Percentiles rank a stretch among this genome's conserved stretches.
Evolutionary conservation across 2,329 filamentous ascomycete species (phyloP).

Genomic region (Colletotrichum sp.): DNA sequence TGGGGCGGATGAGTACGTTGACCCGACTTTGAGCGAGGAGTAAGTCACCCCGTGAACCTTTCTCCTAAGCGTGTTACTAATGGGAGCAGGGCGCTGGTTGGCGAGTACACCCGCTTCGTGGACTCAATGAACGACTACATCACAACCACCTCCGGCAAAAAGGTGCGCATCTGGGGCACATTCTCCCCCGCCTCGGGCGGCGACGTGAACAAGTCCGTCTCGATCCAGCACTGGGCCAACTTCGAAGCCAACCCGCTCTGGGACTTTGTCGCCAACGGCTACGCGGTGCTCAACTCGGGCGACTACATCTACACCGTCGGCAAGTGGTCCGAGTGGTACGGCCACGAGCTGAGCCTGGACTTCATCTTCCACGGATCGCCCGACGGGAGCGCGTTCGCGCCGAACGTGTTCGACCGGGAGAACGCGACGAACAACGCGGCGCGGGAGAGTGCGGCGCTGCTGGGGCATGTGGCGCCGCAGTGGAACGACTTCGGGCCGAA

Average conservation of each 20-base stretch:
- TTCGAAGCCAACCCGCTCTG: slow-evolving; percentile 23
- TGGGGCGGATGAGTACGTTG: slow-evolving; percentile 59
- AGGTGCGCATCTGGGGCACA: slow-evolving; percentile 59
- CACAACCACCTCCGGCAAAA: slow-evolving; percentile 36
- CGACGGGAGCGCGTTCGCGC: slow-evolving; percentile 21
- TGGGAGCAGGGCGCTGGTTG: slow-evolving; percentile 32
- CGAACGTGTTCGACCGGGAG: slow-evolving; percentile 26
- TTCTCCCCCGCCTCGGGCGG: slow-evolving; percentile 20
- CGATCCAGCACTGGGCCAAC: slow-evolving; percentile 41
- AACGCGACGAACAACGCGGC: slow-evolving; percentile 22
- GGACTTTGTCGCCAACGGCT: slow-evolving; percentile 26
- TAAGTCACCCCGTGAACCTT: slow-evolving; percentile 2
- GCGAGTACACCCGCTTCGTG: slow-evolving; percentile 54
- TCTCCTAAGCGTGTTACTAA: neutral
- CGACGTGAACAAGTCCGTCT: slow-evolving; percentile 22
- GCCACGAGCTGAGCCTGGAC: slow-evolving; percentile 20
- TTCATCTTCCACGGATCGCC: slow-evolving; percentile 25
- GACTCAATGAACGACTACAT: slow-evolving; percentile 44
- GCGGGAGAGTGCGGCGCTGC: slow-evolving; percentile 13
- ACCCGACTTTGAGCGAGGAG: slow-evolving; percentile 32
- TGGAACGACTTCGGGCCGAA: slow-evolving; percentile 31
- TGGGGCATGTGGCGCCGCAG: slow-evolving; percentile 25
- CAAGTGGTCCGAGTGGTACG: slow-evolving; percentile 24
- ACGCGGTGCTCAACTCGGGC: slow-evolving; percentile 28
- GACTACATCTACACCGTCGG: slow-evolving; percentile 27